Conservation (phyloP, 768 basidiomycete species). For the Suillus ampliporus region DNA sequence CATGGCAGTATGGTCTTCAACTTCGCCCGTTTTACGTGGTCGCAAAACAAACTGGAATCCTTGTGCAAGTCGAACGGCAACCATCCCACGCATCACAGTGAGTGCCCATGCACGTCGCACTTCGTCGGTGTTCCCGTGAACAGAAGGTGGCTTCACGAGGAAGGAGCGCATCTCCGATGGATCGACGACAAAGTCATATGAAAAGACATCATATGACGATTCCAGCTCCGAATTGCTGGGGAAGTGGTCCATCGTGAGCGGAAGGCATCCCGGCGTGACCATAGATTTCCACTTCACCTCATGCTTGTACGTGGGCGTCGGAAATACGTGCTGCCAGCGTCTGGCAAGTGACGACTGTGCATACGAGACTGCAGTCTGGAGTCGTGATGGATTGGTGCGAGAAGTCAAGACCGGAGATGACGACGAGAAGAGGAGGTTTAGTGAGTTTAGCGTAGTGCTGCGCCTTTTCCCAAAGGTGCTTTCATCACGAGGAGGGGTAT, state of each 20-base stretch:
- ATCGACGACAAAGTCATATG: constrained; percentile 88
- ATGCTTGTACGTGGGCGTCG: constrained; percentile 73
- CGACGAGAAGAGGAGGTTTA: constrained; percentile 51
- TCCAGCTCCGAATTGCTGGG: constrained; percentile 79
- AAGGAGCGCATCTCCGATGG: constrained; percentile 87
- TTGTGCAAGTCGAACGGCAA: constrained; percentile 87
- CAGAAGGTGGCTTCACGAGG: constrained; percentile 70
- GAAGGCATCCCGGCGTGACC: constrained; percentile 84
- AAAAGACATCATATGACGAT: constrained; percentile 77
- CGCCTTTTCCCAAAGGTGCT: constrained; percentile 56
- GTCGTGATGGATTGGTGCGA: constrained; percentile 72
- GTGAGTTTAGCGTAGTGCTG: constrained; percentile 45
- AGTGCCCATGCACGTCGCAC: constrained; percentile 74
- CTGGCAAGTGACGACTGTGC: constrained; percentile 77
- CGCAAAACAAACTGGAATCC: constrained; percentile 92
- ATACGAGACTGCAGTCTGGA: constrained; percentile 59
- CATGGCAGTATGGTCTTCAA: constrained; percentile 42
- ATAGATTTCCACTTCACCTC: constrained; percentile 93
- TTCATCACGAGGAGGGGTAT: constrained; percentile 77
- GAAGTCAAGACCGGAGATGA: constrained; percentile 46
- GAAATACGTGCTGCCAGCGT: constrained; percentile 89
- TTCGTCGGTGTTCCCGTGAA: constrained; percentile 56
- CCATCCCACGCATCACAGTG: constrained; percentile 91
- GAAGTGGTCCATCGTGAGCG: constrained; percentile 89
- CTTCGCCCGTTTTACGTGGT: constrained; percentile 35